Conservation (phyloP, 2,329 filamentous ascomycete species). For the Penicillium rolfsii region DNA sequence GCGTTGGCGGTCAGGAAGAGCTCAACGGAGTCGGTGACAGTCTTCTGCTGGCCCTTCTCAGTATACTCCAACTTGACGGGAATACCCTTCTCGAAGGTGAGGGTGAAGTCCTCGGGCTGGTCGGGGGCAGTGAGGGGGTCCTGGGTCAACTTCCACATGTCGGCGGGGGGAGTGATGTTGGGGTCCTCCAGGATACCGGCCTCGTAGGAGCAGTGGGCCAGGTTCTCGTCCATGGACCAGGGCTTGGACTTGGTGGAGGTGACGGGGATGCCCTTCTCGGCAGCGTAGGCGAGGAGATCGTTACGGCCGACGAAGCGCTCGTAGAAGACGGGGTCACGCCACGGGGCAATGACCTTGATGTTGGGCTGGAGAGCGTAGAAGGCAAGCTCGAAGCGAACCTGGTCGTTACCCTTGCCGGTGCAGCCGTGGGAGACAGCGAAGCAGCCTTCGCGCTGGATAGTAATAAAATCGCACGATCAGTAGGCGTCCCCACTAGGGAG, state of each 20-base stretch:
- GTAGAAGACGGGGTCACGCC: constrained; percentile 54
- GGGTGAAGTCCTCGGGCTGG: constrained; percentile 69
- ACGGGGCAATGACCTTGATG: constrained; percentile 55
- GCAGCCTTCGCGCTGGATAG: constrained; percentile 47
- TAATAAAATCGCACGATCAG: background rate
- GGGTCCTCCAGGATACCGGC: constrained; percentile 65
- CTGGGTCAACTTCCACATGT: constrained; percentile 75
- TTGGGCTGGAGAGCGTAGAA: constrained; percentile 54
- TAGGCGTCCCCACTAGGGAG: background rate
- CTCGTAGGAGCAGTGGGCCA: constrained; percentile 74
- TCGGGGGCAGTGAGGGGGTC: constrained; percentile 72
- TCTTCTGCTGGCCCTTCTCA: constrained; percentile 55
- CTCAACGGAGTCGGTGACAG: constrained; percentile 69
- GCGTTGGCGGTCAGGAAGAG: constrained; percentile 73
- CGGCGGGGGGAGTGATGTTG: constrained; percentile 66
- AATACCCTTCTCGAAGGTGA: constrained; percentile 75
- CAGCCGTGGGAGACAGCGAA: constrained; percentile 50
- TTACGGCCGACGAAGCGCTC: constrained; percentile 54
- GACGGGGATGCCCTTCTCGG: constrained; percentile 52
- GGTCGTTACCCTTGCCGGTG: constrained; percentile 55
- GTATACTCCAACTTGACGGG: constrained; percentile 67
- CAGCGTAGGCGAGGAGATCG: constrained; percentile 54
- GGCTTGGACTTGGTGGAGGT: constrained; percentile 55
- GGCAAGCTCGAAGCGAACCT: constrained; percentile 55
- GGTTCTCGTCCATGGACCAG: constrained; percentile 55